These are phyloP conservation scores for Xylaria sp. DNA, from an alignment of 2,329 filamentous ascomycete species.

Conservation along the genomic window DNA sequence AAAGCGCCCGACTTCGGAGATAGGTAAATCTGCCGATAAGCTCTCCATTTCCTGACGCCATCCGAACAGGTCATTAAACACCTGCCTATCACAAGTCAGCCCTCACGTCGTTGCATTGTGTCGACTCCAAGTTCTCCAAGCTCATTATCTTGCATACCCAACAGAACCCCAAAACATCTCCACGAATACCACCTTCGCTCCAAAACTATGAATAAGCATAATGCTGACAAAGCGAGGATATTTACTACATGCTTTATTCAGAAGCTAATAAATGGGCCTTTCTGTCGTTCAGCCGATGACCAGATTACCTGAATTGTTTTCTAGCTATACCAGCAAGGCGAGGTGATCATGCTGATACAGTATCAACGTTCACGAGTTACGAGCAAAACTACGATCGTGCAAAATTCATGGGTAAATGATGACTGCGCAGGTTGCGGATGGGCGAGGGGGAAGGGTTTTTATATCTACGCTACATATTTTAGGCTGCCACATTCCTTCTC, in stretches of 20 bases:
- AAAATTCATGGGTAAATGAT: neutral
- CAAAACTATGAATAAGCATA: neutral
- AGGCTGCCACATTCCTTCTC: conserved; percentile 24
- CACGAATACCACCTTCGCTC: no score
- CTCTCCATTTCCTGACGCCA: neutral
- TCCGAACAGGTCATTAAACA: neutral
- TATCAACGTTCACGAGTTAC: neutral
- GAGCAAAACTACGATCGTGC: neutral
- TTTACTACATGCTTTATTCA: neutral
- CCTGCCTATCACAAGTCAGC: conserved; percentile 15
- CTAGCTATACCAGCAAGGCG: neutral
- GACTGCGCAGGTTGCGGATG: neutral
- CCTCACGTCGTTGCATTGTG: conserved; percentile 2
- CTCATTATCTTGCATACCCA: no score
- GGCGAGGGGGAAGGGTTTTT: neutral
- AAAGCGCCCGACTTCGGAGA: conserved; percentile 32
- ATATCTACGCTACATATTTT: neutral
- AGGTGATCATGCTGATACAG: neutral
- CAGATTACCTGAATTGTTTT: no score
- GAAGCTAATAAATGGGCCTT: neutral
- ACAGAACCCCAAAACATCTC: no score
- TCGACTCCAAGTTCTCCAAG: neutral
- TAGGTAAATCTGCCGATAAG: conserved; percentile 20
- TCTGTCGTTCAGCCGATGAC: no score
- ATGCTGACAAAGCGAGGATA: neutral